These are phyloP conservation scores for Ziziphus jujuba DNA, from an alignment of 306 rosid species.

Conservation along the genomic window DNA sequence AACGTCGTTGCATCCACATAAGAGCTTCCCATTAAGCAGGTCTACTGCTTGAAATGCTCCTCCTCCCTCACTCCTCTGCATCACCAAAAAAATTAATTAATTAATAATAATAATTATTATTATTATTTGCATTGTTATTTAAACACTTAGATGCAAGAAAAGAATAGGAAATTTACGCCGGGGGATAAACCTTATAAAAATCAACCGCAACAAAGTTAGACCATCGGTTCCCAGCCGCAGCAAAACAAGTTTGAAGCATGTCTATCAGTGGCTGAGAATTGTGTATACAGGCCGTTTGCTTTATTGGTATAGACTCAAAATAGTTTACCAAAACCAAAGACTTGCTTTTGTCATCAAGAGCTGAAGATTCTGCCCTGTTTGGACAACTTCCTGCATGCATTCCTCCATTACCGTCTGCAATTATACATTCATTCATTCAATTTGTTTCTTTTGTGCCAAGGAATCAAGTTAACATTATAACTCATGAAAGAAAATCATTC, in stretches of 20 bases:
- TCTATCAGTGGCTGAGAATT: slow-evolving; percentile 50
- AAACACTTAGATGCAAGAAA: not conserved
- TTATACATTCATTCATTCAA: not conserved
- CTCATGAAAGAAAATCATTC: not conserved
- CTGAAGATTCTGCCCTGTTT: slow-evolving; percentile 71
- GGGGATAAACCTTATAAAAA: slow-evolving; percentile 70
- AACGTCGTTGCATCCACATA: slow-evolving; percentile 67
- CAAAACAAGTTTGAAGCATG: slow-evolving; percentile 69
- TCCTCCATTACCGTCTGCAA: slow-evolving; percentile 85
- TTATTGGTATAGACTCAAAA: slow-evolving; percentile 51
- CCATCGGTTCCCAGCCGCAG: slow-evolving; percentile 74
- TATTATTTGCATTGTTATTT: not conserved
- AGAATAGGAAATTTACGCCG: too few species aligned
- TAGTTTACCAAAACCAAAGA: slow-evolving; percentile 75
- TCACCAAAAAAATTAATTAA: not conserved
- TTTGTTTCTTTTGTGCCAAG: not conserved
- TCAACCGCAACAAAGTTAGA: slow-evolving; percentile 71
- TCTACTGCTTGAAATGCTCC: slow-evolving; percentile 84
- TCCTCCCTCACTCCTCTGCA: slow-evolving; percentile 85
- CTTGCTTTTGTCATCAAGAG: slow-evolving; percentile 65
- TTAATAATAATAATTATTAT: too few species aligned
- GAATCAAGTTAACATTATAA: too few species aligned
- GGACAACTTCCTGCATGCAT: slow-evolving; percentile 63
- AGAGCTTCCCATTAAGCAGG: slow-evolving; percentile 64
- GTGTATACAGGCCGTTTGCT: slow-evolving; percentile 45